Evolutionary conservation across 2,329 filamentous ascomycete genomes (phyloP).

Genomic region (Trichoderma pleuroti): DNA sequence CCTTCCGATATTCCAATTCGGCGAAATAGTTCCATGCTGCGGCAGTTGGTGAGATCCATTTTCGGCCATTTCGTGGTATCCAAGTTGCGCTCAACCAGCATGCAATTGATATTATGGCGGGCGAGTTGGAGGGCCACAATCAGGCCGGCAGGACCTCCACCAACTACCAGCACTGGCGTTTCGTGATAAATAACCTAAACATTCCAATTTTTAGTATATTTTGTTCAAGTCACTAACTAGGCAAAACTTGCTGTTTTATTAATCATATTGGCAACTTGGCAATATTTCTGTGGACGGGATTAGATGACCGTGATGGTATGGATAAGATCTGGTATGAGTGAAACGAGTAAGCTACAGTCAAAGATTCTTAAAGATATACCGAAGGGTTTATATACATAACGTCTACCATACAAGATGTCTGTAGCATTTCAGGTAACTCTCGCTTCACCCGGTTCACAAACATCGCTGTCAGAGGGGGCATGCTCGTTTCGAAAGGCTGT

Average conservation of each 20-base stretch:
- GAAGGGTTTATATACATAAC: neutral
- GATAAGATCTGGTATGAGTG: neutral
- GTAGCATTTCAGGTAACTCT: neutral
- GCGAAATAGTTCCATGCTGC: conserved; percentile 11
- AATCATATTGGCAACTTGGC: neutral
- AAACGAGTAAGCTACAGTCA: neutral
- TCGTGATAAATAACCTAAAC: neutral
- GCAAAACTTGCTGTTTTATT: neutral
- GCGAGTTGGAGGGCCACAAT: conserved; percentile 5
- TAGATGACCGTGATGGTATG: neutral
- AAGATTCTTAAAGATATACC: too few relatives aligned
- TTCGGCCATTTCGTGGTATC: conserved; percentile 16
- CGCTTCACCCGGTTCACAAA: neutral
- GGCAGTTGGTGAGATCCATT: conserved; percentile 8
- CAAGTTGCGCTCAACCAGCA: conserved; percentile 7
- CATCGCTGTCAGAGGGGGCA: neutral
- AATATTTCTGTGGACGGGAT: neutral
- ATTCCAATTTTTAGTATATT: neutral
- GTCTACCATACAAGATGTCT: neutral
- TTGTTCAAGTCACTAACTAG: accelerated
- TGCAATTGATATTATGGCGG: neutral
- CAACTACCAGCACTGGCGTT: neutral
- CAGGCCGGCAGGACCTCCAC: neutral
- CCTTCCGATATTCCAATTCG: neutral
- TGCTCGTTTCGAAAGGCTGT: neutral